phyloP scores from a whole-genome alignment of 345 rosid genomes.

The Combretum micranthum region DNA sequence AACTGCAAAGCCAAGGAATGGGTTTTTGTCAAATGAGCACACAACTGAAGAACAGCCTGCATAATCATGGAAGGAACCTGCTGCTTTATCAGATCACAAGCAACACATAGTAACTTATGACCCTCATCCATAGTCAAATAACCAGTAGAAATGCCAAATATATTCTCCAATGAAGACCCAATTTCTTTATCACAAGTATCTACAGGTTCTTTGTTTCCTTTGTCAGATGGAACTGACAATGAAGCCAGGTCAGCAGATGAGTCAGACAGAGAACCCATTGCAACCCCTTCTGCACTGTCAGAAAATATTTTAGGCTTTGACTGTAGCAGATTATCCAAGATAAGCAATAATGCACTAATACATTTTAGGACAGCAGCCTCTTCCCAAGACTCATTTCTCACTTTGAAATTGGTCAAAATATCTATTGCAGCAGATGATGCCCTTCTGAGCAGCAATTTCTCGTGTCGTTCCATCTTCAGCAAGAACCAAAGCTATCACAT shows the following conservation, averaged over 20 bases:
- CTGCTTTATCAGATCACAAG: constrained; percentile 72
- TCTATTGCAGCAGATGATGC: constrained; percentile 56
- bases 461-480: constrained; percentile 71
- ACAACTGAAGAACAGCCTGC: constrained; percentile 94
- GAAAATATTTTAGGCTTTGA: constrained; percentile 46
- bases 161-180: constrained; percentile 37
- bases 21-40: constrained; percentile 86
- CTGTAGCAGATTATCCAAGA: constrained; percentile 81
- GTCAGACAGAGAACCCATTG: constrained; percentile 39
- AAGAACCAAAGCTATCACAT: constrained; percentile 72
- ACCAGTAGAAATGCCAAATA: constrained; percentile 79
- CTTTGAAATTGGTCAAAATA: constrained; percentile 58
- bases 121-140: constrained; percentile 69
- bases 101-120: constrained; percentile 53
- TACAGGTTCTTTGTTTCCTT: constrained; percentile 38
- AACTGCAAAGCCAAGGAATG: constrained; percentile 71
- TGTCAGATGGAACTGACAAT: constrained; percentile 22
- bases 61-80: constrained; percentile 80
- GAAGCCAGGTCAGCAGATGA: constrained; percentile 31
- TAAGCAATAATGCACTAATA: constrained; percentile 73
- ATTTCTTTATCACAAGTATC: constrained; percentile 41
- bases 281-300: constrained; percentile 41
- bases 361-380: constrained; percentile 71
- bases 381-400: constrained; percentile 36
- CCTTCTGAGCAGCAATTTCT: constrained; percentile 74